Evolutionary conservation across 2,329 filamentous ascomycete genomes (phyloP).

Genomic region (Scleromitrula shiraiana): DNA sequence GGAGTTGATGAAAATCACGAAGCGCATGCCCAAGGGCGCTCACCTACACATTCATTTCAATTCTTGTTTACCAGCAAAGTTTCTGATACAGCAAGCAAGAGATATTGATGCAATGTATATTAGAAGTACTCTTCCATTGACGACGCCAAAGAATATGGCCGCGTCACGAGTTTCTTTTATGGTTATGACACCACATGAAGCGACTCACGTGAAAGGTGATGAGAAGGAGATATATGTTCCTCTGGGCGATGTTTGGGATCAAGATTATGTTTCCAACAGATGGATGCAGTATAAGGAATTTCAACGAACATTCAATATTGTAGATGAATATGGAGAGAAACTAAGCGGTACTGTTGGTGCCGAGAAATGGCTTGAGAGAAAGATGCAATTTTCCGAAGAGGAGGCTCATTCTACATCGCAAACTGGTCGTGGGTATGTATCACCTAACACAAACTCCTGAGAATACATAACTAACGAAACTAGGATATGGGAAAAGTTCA

Average conservation of each 20-base stretch:
- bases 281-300: constrained; percentile 42
- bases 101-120: constrained; percentile 60
- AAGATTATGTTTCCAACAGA: constrained; percentile 36
- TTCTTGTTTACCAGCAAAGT: constrained; percentile 55
- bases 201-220: constrained; percentile 20
- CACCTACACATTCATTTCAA: constrained; percentile 75
- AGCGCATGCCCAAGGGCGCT: constrained; percentile 59
- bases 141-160: constrained; percentile 20
- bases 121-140: constrained; percentile 49
- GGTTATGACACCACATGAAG: constrained; percentile 25
- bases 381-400: constrained; percentile 53
- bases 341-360: constrained; percentile 26
- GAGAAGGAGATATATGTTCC: constrained; percentile 17
- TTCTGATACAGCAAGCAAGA: constrained; percentile 48
- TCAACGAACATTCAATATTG: constrained; percentile 30
- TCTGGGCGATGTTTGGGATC: constrained; percentile 41
- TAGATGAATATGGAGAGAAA: constrained; percentile 24
- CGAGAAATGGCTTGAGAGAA: constrained; percentile 50
- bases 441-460: not conserved
- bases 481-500: constrained; percentile 54
- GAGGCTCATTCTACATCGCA: constrained; percentile 48
- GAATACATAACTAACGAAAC: constrained; percentile 12
- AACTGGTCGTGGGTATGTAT: constrained; percentile 44
- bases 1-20: constrained; percentile 47
- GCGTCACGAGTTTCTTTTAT: constrained; percentile 26